Conservation (phyloP, 225 moss, liverwort and hornwort species). For the Marchantia polymorpha region DNA sequence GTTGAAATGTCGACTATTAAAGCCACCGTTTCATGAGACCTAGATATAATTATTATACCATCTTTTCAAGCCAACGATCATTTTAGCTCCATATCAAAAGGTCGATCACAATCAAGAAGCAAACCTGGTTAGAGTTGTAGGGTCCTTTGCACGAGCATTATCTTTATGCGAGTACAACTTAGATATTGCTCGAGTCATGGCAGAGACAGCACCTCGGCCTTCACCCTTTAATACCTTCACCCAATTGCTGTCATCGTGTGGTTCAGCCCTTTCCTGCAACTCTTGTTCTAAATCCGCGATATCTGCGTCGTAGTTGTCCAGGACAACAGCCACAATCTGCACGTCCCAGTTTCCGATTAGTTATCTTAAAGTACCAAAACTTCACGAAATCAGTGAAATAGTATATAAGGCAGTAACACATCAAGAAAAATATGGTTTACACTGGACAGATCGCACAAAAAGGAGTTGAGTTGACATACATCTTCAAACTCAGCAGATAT, state of each 20-base stretch:
- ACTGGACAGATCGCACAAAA: no score
- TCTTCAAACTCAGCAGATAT: constrained; percentile 70
- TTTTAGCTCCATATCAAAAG: background rate
- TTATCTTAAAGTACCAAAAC: background rate
- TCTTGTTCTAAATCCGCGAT: constrained; percentile 50
- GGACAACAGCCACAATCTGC: constrained; percentile 77
- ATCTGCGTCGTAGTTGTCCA: constrained; percentile 78
- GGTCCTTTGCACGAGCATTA: constrained; percentile 60
- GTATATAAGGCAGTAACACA: background rate
- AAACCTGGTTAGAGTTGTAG: constrained; percentile 63
- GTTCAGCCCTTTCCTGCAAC: constrained; percentile 55
- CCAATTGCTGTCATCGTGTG: constrained; percentile 58
- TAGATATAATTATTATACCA: background rate
- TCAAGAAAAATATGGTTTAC: no score
- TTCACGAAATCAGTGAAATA: background rate
- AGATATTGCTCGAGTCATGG: constrained; percentile 65
- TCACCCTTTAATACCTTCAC: constrained; percentile 76
- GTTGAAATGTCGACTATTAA: background rate
- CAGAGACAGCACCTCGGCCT: constrained; percentile 63
- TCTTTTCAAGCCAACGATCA: background rate
- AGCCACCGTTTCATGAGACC: background rate
- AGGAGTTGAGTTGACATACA: constrained; percentile 37
- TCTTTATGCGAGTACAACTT: constrained; percentile 64
- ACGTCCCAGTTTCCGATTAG: background rate
- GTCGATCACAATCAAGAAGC: background rate